Base-by-base conservation (phyloP, 2,329 filamentous ascomycete genomes). In the Aspergillus glaucus region DNA sequence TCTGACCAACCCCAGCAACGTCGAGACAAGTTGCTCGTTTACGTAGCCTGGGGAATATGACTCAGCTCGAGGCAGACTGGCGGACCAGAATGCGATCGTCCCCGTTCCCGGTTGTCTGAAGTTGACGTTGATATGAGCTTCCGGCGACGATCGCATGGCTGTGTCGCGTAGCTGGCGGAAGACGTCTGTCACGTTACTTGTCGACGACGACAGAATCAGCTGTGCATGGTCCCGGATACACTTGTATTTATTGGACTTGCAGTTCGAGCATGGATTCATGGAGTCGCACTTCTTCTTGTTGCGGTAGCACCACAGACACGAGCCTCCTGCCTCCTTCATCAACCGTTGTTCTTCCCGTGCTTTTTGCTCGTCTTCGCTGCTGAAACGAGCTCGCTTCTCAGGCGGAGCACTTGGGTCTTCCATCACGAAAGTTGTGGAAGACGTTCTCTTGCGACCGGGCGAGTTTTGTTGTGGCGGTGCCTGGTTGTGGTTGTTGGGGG, bases 231-330 rank as follows among this genome's bases (percentile, higher is more conserved):
- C 44, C 42, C 63, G 57, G 49, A 64, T 48, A 48, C 64, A 66
- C 10, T 50, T 41, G 17, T 47, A 47, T 3, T 24, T n/a, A 12
- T 48, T 49, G 12, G 40, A 39, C 14, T n/a, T 28, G 48, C 63
- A 65, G 2, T 42, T 32, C 6, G 41, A 17, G 22, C 64, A 67
- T 10, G 57, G 52, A 17, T 46, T 45, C 6, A 42, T 36, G 6
- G 50, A 39, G 10, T 50, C 55, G 43, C 64, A 67, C 26, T 46
- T 50, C 32, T 65, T 65, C 51, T 60, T 64, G 7, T 50, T 59
- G n/a, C 55, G 53, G 45, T 53, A 54, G 43, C 64, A 67, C 44
- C 54, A 57, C n/a, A 58, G 21, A 47, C 64, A 67, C 14, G 62
- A 53, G 21, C 63, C 64, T 2, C 64, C 63, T 21, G 45, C 47